A percentile compares a stretch with the other conserved stretches of the same genome.
Evolutionary conservation across 495 filamentous ascomycete genomes (phyloP).

Genomic region (Alectoria sarmentosa): DNA sequence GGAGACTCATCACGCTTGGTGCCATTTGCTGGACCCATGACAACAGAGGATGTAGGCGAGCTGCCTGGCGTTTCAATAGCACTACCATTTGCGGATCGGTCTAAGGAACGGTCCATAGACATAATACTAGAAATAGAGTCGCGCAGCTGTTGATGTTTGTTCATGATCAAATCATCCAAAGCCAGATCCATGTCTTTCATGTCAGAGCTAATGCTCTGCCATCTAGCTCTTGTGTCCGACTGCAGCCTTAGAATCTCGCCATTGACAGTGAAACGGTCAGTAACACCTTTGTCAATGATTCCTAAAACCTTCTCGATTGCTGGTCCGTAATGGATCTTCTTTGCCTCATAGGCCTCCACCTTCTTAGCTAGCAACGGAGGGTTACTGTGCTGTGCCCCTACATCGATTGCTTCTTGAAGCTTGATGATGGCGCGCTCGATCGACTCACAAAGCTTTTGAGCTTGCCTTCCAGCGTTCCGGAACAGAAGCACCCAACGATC

Average conservation of each 20-base stretch:
- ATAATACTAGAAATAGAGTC: conserved; percentile 91
- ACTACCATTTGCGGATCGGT: conserved; percentile 69
- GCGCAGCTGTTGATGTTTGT: conserved; percentile 62
- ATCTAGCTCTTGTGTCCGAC: conserved; percentile 70
- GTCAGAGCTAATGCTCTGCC: conserved; percentile 65
- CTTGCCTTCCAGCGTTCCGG: conserved; percentile 84
- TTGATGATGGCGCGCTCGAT: conserved; percentile 78
- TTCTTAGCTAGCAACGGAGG: conserved; percentile 61
- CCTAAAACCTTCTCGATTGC: conserved; percentile 83
- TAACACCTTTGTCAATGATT: conserved; percentile 89
- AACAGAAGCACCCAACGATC: conserved; percentile 95
- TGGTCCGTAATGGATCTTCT: conserved; percentile 91
- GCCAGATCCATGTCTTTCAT: conserved; percentile 67
- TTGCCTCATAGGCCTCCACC: conserved; percentile 89
- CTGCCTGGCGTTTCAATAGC: conserved; percentile 67
- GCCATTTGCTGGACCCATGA: conserved; percentile 48
- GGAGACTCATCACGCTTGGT: conserved; percentile 35
- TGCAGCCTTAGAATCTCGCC: conserved; percentile 85
- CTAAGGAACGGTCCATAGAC: conserved; percentile 80
- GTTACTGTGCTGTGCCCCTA: conserved; percentile 62
- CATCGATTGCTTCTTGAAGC: conserved; percentile 72
- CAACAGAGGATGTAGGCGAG: conserved; percentile 81
- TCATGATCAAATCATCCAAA: conserved; percentile 65
- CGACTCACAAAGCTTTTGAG: conserved; percentile 89
- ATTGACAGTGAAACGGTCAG: conserved; percentile 86